Evolutionary conservation across 768 basidiomycete genomes (phyloP), one percentile per base, ranked within the genome.

Genomic region (Lepiota brunneoincarnata): DNA sequence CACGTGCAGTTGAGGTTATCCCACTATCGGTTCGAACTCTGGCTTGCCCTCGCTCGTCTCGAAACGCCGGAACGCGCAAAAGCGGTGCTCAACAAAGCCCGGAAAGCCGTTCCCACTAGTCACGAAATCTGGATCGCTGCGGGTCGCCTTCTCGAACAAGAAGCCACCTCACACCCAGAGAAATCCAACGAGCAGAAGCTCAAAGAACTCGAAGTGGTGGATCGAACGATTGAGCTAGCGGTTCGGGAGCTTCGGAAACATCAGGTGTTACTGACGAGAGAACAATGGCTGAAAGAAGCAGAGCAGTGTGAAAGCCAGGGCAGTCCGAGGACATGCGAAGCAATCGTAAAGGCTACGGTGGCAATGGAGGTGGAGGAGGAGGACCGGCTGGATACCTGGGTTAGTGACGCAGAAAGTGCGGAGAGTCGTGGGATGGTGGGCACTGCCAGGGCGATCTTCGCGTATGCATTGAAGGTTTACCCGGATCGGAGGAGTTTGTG

Each of bases 111-210:
- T 34, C 96, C 95, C 1, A 99, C 97, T 0, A 90, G 87, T 11
- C 95, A 98, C 70, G 97, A 98, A 63, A 98, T 99, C 56, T 99
- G 96, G 95, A 97, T 99, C 57, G 97, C 97, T 2, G 96, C 96
- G 2, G 94, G 89, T 11, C 81, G 94, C 34, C 72, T 98, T 11
- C 77, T 96, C 26, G 97, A 99, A 70, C 96, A 98, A 65, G 87
- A 90, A 59, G 84, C 82, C 2, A 67, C 61, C 6, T 46, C 46
- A 36, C 49, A 58, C 9, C 53, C 61, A 11, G 75, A 75, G 1
- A 83, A 84, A 61, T 59, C 78, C 0, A 68, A 71, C 0, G 80
- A 80, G 34, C 73, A 82, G 51, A 76, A 78, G 15, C 75, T 80
- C 21, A 86, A 83, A 55, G 86, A 89, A 60, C 74, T 91, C 2